These are phyloP conservation scores for Hypholoma sublateritium DNA, from an alignment of 768 basidiomycete species.

Conservation along the genomic window DNA sequence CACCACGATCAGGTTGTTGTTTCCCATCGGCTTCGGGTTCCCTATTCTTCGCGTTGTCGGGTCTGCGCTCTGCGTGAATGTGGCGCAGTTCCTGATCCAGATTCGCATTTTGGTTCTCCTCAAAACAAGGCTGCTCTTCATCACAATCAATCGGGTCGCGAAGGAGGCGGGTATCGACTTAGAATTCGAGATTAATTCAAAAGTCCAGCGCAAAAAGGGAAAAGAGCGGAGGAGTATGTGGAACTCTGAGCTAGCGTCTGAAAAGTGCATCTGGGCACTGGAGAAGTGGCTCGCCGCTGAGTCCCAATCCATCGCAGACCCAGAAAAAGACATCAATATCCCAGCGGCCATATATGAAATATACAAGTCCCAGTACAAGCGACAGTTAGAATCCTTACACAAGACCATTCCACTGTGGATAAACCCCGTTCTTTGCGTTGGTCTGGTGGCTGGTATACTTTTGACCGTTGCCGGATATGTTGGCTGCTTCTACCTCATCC, in stretches of 20 bases:
- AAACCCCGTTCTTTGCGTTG: neutral
- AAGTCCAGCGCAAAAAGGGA: neutral
- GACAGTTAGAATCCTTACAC: neutral
- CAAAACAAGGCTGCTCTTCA: slow-evolving; percentile 8
- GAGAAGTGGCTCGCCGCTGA: neutral
- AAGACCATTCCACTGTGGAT: neutral
- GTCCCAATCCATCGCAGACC: neutral
- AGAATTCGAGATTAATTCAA: slow-evolving; percentile 1
- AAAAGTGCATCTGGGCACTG: slow-evolving; percentile 10
- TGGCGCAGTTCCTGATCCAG: slow-evolving; percentile 6
- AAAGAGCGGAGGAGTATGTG: slow-evolving; percentile 1
- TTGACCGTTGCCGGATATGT: slow-evolving; percentile 9
- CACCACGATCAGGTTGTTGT: slow-evolving; percentile 1
- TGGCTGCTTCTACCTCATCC: slow-evolving; percentile 10
- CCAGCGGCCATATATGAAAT: neutral
- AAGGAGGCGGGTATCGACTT: neutral
- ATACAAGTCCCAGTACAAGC: neutral
- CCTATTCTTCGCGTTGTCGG: slow-evolving; percentile 10
- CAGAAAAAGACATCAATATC: neutral
- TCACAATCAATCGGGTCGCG: slow-evolving; percentile 5
- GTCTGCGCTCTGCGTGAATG: slow-evolving; percentile 3
- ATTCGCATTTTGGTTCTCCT: slow-evolving; percentile 9
- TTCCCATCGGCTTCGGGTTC: neutral
- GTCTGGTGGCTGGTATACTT: neutral
- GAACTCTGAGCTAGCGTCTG: slow-evolving; percentile 3